Evolutionary conservation across 192 early-diverging fungal species (phyloP), one percentile per base, ranked within the genome.

Genomic region (Mortierella hygrophila): DNA sequence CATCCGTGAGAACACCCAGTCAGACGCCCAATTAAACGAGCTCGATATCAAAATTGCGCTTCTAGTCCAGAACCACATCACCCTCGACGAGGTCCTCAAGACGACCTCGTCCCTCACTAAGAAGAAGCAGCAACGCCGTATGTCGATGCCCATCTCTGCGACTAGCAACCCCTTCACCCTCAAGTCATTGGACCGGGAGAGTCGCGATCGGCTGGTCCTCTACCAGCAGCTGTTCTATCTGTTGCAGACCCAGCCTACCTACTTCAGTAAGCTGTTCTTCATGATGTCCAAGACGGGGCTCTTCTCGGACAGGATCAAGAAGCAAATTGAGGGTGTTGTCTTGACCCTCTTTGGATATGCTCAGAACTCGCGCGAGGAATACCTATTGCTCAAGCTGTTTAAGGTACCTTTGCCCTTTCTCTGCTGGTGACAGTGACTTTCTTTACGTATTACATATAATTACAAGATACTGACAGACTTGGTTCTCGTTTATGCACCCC

Each of bases 171-270:
- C 91, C 16, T 94, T 93, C 68, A 94, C 95, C 68, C 90, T 97
- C 52, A 94, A 93, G 57, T 94, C 93, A 42, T 89, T 95, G 70
- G 98, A 99, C 86, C 97, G 97, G 83, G 96, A 96, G 79, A 96
- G 94, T 52, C 87, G 95, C n/a, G 81, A 89, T 71, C 92, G 93
- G 57, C 81, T 96, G 21, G 95, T 95, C 70, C 86, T 94, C 13
- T 99, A 99, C 89, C 96, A 98, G 88, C 92, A 99, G 77, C 86
- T 99, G 68, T 98, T 99, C 73, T 99, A 99, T 82, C 75, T 99
- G 71, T 91, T 99, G 52, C 99, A 99, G 89, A 99, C 99, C 6
- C 95, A 99, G 88, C 97, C 97, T 6, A 77, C 91, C 32, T 99
- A 99, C 80, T 91, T 99, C 74, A 95, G 97, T 15, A 92, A 92